Conservation (phyloP, 176 grass and related monocot species). For the Dendrocalamus sinicus region DNA sequence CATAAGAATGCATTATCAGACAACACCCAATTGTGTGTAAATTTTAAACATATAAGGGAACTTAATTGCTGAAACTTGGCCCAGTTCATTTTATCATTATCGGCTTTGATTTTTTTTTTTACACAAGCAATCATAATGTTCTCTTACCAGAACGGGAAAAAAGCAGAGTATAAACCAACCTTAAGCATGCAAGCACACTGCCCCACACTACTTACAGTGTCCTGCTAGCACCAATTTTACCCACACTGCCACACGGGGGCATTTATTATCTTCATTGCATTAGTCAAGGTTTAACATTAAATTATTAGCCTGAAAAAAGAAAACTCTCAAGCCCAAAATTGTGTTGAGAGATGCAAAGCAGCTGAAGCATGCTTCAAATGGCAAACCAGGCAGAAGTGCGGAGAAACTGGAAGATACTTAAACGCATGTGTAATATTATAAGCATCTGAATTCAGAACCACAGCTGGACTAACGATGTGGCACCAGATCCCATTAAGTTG, state of each 20-base stretch:
- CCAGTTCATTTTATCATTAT: not conserved
- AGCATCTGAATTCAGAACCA: not conserved
- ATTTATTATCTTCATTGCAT: not conserved
- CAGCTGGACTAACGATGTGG: not conserved
- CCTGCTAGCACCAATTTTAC: not conserved
- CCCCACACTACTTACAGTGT: not conserved
- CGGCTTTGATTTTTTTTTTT: not conserved
- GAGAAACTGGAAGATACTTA: not conserved
- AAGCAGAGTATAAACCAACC: not conserved
- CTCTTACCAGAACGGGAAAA: not conserved
- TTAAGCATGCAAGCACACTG: not conserved
- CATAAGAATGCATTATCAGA: constrained; percentile 16
- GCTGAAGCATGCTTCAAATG: constrained; percentile 1
- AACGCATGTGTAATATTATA: not conserved
- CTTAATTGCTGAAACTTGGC: not conserved
- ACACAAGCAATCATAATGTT: not conserved
- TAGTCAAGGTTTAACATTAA: not conserved
- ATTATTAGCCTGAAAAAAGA: not conserved
- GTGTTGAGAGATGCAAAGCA: not conserved
- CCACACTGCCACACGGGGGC: not conserved
- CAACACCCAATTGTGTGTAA: not conserved
- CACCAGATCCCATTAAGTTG: not conserved
- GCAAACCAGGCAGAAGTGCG: not conserved
- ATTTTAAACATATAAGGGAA: not conserved
- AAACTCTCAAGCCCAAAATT: not conserved